Evolutionary conservation across 805 yeast species (phyloP).

Genomic region (Kazachstania psychrophila): DNA sequence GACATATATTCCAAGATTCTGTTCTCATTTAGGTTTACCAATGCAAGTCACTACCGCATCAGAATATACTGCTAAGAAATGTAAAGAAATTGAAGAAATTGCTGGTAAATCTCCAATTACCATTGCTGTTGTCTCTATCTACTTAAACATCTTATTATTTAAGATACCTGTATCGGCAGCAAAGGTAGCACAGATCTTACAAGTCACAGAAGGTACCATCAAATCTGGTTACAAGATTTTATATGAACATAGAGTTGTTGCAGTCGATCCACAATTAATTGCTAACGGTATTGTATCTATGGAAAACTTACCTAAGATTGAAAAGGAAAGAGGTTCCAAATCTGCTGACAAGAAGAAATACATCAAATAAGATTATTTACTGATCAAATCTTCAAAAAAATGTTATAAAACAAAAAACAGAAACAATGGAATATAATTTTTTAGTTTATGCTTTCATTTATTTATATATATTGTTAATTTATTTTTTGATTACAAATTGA

Average conservation of each 20-base stretch:
- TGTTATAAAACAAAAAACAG: neutral
- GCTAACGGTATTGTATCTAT: slow-evolving; percentile 25
- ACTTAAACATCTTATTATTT: slow-evolving; percentile 86
- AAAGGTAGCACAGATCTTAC: slow-evolving; percentile 82
- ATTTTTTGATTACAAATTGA: too few relatives aligned
- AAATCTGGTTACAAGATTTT: slow-evolving; percentile 81
- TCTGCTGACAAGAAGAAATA: slow-evolving; percentile 8
- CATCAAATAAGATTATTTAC: neutral
- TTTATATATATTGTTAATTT: too few relatives aligned
- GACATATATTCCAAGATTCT: slow-evolving; percentile 89
- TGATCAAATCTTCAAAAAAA: too few relatives aligned
- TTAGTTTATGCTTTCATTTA: too few relatives aligned
- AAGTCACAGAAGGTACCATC: slow-evolving; percentile 95
- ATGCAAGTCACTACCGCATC: slow-evolving; percentile 86
- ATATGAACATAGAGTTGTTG: slow-evolving; percentile 59
- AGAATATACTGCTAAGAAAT: slow-evolving; percentile 80
- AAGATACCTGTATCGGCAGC: slow-evolving; percentile 66
- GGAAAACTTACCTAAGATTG: slow-evolving; percentile 27
- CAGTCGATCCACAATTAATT: slow-evolving; percentile 37
- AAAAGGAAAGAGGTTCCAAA: slow-evolving; percentile 22
- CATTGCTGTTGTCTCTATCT: slow-evolving; percentile 94
- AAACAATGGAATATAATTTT: neutral
- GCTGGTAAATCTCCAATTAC: slow-evolving; percentile 97
- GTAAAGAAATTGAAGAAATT: slow-evolving; percentile 84
- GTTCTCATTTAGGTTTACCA: slow-evolving; percentile 84